Evolutionary conservation across 805 yeast species (phyloP).

Genomic region (Starmera dryadoides): DNA sequence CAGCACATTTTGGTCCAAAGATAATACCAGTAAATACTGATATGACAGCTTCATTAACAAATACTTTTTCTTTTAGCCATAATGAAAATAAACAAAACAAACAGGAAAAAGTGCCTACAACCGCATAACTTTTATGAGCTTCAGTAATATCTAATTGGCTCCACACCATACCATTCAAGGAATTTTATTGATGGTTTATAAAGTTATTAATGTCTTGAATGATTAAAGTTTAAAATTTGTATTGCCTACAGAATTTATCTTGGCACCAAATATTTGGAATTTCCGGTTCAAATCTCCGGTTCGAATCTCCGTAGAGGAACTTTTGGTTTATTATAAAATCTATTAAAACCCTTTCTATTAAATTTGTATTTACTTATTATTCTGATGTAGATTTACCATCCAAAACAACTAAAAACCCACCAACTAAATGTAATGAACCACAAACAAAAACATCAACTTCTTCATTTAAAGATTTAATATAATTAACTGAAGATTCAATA

Average conservation of each 20-base stretch:
- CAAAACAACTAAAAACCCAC: slow-evolving; percentile 83
- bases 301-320: too few relatives aligned
- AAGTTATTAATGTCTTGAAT: too few relatives aligned
- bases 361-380: neutral
- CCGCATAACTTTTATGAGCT: slow-evolving; percentile 41
- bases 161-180: neutral
- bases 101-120: slow-evolving; percentile 54
- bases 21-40: slow-evolving; percentile 57
- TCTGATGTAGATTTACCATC: slow-evolving; percentile 32
- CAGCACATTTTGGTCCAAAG: slow-evolving; percentile 50
- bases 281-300: too few relatives aligned
- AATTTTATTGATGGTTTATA: too few relatives aligned
- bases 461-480: slow-evolving; percentile 28
- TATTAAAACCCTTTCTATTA: neutral
- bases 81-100: slow-evolving; percentile 51
- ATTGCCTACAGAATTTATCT: too few relatives aligned
- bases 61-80: slow-evolving; percentile 50
- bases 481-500: slow-evolving; percentile 66
- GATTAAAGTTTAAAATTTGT: too few relatives aligned
- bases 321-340: too few relatives aligned
- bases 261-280: too few relatives aligned
- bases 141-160: slow-evolving; percentile 5
- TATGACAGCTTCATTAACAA: slow-evolving; percentile 61
- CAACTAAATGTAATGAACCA: slow-evolving; percentile 91
- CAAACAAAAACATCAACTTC: slow-evolving; percentile 76